phyloP scores from a whole-genome alignment of 2,329 filamentous ascomycete genomes.

The Fusarium sp. region DNA sequence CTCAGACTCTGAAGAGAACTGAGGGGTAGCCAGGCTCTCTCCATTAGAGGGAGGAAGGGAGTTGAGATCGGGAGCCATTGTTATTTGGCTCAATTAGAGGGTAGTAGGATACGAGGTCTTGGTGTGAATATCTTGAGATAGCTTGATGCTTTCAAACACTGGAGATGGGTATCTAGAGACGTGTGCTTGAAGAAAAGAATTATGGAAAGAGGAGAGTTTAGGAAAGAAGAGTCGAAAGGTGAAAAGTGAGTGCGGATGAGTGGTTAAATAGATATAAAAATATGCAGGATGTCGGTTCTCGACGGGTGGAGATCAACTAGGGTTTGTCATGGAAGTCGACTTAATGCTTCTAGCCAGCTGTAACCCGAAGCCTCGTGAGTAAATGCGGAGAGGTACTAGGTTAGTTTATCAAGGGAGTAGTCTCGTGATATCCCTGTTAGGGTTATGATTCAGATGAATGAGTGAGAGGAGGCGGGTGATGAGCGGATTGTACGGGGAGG shows the following conservation, averaged over 20 bases:
- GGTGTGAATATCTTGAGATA: neutral
- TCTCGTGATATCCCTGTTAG: slow-evolving; percentile 28
- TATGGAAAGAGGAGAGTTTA: neutral
- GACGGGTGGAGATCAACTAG: neutral
- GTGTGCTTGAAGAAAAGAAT: slow-evolving; percentile 1
- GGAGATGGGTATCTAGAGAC: slow-evolving; percentile 1
- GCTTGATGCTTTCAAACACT: neutral
- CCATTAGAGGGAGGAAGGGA: slow-evolving; percentile 70
- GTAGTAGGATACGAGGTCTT: neutral
- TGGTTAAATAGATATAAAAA: slow-evolving; percentile 24
- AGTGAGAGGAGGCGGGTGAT: slow-evolving; percentile 9
- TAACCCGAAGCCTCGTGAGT: slow-evolving; percentile 25
- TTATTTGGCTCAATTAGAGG: slow-evolving; percentile 9
- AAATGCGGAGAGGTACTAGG: slow-evolving; percentile 29
- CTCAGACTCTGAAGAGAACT: slow-evolving; percentile 42
- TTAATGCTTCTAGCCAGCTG: slow-evolving; percentile 23
- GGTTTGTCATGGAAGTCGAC: slow-evolving; percentile 1
- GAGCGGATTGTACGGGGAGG: slow-evolving; percentile 11
- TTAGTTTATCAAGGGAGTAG: slow-evolving; percentile 1
- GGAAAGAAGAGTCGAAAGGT: neutral
- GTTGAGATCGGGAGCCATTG: slow-evolving; percentile 81
- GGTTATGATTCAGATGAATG: slow-evolving; percentile 24
- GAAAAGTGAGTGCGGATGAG: slow-evolving; percentile 3
- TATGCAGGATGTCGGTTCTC: neutral
- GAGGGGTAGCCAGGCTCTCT: slow-evolving; percentile 32